Evolutionary conservation across 2,329 filamentous ascomycete species (phyloP), one percentile per base, ranked within the genome.

Genomic region (Penicillium sp.): DNA sequence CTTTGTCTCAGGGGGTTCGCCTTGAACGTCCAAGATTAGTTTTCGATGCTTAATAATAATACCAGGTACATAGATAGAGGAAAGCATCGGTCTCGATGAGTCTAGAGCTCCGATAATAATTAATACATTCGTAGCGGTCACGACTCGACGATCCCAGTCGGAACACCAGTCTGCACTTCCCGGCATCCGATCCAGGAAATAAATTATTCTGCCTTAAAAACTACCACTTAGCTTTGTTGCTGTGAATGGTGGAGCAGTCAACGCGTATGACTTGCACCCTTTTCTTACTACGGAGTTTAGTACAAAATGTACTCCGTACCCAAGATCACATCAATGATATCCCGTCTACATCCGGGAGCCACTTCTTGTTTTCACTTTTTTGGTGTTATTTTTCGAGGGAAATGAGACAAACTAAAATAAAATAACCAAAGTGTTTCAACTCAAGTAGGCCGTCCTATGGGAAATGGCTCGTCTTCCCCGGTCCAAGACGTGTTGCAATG

Each of bases 311-410:
- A 52, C 27, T 25, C n/a, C 23, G 27, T 13, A 52, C 27, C 25
- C 23, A 46, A 50, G 43, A 53, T 59, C 45, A 59, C 53, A 59
- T 56, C 23, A 33, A 33, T 33, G 31, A 33, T 33, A 33, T 59
- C 25, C 59, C 59, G 59, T 59, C 50, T 41, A 23, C 40, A 54
- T 54, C 59, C 57, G 59, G 42, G 43, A 47, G 50, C 54, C 56
- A 50, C 35, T 59, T 48, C 17, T 27, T 21, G 31, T 54, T 37
- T 53, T 57, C 38, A 27, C 21, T 41, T 7, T 31, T 15, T 15
- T 29, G 9, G 37, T 4, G n/a, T 21, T 40, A 19, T 35, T 27
- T 12, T 17, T 31, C 7, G 17, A 21, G 8, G n/a, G 21, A 27
- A 46, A 38, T 27, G 19, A 25, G 35, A 27, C 6, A 17, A 45